phyloP scores from a whole-genome alignment of 352 stramenopile species.

The Pythium sukuiense region DNA sequence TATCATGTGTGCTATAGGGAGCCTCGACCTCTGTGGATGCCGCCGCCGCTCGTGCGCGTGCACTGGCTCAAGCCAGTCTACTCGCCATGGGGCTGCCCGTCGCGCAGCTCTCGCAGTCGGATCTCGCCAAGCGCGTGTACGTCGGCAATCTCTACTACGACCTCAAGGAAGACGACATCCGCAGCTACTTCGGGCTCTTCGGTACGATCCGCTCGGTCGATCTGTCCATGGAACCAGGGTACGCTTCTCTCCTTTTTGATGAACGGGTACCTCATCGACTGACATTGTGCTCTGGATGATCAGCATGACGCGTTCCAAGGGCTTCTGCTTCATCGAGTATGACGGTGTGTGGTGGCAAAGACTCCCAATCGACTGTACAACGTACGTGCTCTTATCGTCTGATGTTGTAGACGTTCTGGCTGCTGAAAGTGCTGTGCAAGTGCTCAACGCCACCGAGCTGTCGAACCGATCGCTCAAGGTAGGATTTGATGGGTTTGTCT shows the following conservation, averaged over 20 bases:
- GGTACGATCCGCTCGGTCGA: conserved; percentile 73
- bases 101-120: conserved; percentile 47
- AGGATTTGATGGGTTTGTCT: background rate
- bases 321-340: conserved; percentile 83
- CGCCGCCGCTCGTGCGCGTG: conserved; percentile 54
- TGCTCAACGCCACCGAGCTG: conserved; percentile 64
- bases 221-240: conserved; percentile 77
- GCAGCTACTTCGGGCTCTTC: conserved; percentile 63
- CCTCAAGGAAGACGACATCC: conserved; percentile 78
- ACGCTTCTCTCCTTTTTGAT: conserved; percentile 1
- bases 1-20: conserved; percentile 40
- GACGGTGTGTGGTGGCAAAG: conserved; percentile 33
- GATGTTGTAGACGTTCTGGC: conserved; percentile 55
- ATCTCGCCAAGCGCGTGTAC: conserved; percentile 74
- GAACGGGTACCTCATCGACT: background rate
- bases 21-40: conserved; percentile 43
- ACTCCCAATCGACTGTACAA: background rate
- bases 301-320: conserved; percentile 68
- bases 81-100: conserved; percentile 55
- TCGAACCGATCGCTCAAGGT: conserved; percentile 68
- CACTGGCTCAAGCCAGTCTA: conserved; percentile 70
- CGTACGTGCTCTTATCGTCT: background rate
- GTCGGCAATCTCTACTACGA: conserved; percentile 85
- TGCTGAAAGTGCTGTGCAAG: conserved; percentile 74
- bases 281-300: background rate